Evolutionary conservation across 2,329 filamentous ascomycete species (phyloP).

Genomic region (Botryotinia convoluta): DNA sequence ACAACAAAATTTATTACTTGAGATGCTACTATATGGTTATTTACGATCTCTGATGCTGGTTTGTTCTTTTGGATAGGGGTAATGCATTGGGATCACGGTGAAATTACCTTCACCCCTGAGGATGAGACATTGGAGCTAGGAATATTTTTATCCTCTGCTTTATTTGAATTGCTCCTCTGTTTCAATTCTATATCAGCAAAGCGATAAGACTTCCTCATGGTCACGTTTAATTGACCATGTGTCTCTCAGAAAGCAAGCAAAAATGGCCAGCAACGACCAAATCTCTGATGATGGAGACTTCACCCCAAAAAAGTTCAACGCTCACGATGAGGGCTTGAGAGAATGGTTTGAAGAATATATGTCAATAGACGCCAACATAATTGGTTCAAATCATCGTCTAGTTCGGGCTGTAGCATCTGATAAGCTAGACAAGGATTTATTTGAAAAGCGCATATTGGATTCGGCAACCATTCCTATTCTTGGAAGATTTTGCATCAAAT

Average conservation of each 20-base stretch:
- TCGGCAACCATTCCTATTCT: not conserved
- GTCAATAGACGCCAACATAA: fast-evolving
- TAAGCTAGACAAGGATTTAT: not conserved
- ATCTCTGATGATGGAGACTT: fast-evolving
- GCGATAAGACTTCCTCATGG: too few species aligned
- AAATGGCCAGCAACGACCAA: not conserved
- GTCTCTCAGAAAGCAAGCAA: too few species aligned
- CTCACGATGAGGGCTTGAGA: not conserved
- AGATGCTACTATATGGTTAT: fast-evolving
- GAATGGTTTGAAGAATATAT: not conserved
- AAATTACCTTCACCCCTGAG: not conserved
- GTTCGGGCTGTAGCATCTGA: not conserved
- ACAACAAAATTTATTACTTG: not conserved
- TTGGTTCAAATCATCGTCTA: too few species aligned
- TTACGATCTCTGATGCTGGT: fast-evolving
- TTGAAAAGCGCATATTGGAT: not conserved
- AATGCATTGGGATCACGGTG: not conserved
- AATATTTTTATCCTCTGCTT: not conserved
- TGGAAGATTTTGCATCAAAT: not conserved
- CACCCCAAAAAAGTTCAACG: fast-evolving
- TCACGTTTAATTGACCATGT: too few species aligned
- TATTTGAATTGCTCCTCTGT: too few species aligned
- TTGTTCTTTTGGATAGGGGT: not conserved
- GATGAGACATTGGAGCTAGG: not conserved
- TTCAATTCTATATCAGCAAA: too few species aligned